A percentile compares a stretch with the other conserved stretches of the same genome.
These are phyloP conservation scores for Domatiomyces catenatus DNA, from an alignment of 2,329 filamentous ascomycete genomes.

Conservation along the genomic window DNA sequence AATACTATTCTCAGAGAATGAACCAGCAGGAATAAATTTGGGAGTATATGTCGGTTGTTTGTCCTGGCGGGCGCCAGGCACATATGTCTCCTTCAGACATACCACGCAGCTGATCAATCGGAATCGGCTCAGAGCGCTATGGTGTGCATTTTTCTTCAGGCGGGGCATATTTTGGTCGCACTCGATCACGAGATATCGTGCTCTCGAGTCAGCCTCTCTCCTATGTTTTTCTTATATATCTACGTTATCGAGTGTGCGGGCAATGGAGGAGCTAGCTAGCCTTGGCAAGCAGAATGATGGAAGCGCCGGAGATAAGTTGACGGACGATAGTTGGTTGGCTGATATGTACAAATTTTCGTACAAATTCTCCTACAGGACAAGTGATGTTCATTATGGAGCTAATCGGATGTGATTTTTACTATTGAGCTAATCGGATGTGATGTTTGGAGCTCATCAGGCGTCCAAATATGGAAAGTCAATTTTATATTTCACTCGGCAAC, in stretches of 20 bases:
- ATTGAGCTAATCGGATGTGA: no score
- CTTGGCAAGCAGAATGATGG: not conserved
- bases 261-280: not conserved
- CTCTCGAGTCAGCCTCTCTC: not conserved
- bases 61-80: not conserved
- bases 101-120: not conserved
- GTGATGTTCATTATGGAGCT: no score
- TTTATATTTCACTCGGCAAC: not conserved
- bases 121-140: not conserved
- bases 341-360: not conserved
- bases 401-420: no score
- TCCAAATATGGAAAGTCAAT: not conserved
- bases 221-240: not conserved
- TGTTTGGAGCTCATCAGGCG: no score
- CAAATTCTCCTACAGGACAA: not conserved
- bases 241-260: not conserved
- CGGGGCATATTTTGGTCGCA: not conserved
- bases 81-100: not conserved
- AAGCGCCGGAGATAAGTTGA: not conserved
- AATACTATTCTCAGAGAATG: not conserved
- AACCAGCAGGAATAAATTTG: no score
- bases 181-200: not conserved
- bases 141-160: no score
- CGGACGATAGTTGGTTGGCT: not conserved
- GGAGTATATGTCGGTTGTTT: not conserved